These are phyloP conservation scores for Aspergillus kassunensis DNA, from an alignment of 495 filamentous ascomycete species.

Conservation along the genomic window DNA sequence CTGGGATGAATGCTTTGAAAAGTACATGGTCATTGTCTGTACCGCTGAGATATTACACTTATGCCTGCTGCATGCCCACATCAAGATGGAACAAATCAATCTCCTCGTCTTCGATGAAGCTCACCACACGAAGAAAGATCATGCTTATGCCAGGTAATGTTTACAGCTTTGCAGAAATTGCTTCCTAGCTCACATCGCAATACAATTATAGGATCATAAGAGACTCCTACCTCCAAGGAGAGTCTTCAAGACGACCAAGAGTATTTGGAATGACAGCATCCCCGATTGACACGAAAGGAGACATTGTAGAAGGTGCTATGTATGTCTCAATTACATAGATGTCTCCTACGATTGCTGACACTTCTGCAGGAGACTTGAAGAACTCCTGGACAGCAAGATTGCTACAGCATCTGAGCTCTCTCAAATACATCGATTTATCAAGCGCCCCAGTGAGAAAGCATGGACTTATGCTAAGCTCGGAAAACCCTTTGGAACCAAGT, in stretches of 20 bases:
- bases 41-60: slow-evolving; percentile 83
- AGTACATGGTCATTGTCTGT: slow-evolving; percentile 88
- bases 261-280: slow-evolving; percentile 98
- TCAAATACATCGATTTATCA: slow-evolving; percentile 55
- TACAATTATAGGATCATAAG: slow-evolving; percentile 63
- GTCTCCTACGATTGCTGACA: slow-evolving; percentile 8
- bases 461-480: slow-evolving; percentile 53
- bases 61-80: slow-evolving; percentile 74
- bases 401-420: slow-evolving; percentile 70
- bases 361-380: slow-evolving; percentile 62
- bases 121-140: slow-evolving; percentile 93
- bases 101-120: slow-evolving; percentile 95
- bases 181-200: slow-evolving; percentile 10
- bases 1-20: slow-evolving; percentile 64
- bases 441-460: slow-evolving; percentile 56
- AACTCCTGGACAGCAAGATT: slow-evolving; percentile 73
- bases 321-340: slow-evolving; percentile 23
- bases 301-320: slow-evolving; percentile 64
- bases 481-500: slow-evolving; percentile 55
- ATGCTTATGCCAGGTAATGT: slow-evolving; percentile 71
- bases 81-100: slow-evolving; percentile 81
- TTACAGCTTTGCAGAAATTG: neutral
- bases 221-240: slow-evolving; percentile 65
- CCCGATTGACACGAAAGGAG: slow-evolving; percentile 78
- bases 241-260: slow-evolving; percentile 55